Base-by-base conservation (phyloP, 2,329 filamentous ascomycete species). In the Laburnicola sp. region DNA sequence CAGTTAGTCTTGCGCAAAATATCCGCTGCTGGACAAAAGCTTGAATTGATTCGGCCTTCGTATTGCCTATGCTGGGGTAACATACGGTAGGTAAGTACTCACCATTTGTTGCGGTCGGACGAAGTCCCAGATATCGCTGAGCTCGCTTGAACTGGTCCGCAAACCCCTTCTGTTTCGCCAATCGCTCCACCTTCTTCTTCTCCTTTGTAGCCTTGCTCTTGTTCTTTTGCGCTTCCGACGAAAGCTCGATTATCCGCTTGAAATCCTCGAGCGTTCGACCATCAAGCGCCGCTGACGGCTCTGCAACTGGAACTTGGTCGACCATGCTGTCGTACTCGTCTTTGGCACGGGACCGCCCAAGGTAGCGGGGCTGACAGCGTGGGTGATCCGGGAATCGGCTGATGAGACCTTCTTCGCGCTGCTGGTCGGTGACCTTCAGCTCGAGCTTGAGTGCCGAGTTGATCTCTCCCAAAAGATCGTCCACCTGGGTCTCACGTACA, bases 121-220 rank as follows among this genome's bases (percentile, higher is more conserved):
- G 80, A 25, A 95, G 75, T 3, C 89, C 89, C 1, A 96, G 79
- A 62, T 89, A 89, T 45, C 82, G 77, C 66, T 92, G 87, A 6
- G 82, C 77, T 39, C 86, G 80, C 58, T 84, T 83, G 55, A 89
- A 75, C 62, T 83, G 79, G 31, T 78, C 75, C 1, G 76, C 76
- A 74, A 81, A 82, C 2, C 74, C 65, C 55, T 80, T 76, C 53
- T 85, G 81, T 35, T 76, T 78, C 22, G 75, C 59, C 3, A 80
- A 52, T 1, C 78, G 77, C 32, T 80, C 77, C 34, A 78, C 74
- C 32, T 76, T 74, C 57, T 75, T 80, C 64, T 80, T 81, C 32
- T 75, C 78, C 48, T 76, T 82, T 3, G 62, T 64, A 1, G 63
- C 62, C 56, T 79, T 81, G 45, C 70, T 77, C 57, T 78, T 80